Conservation (phyloP, 495 filamentous ascomycete genomes). For the Tuber aestivum region DNA sequence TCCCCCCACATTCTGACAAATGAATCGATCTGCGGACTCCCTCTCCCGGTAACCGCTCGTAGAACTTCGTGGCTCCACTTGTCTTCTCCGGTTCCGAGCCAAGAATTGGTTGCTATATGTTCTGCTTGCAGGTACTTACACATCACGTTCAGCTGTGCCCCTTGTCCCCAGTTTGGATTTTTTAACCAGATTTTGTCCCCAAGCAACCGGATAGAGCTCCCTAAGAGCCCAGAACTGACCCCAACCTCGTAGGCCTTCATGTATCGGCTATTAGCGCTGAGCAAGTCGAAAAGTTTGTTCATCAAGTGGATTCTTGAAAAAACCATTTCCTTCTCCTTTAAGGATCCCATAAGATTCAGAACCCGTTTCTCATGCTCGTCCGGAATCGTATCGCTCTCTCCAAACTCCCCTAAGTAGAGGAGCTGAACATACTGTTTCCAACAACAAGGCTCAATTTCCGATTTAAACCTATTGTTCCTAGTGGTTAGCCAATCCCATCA, state of each 20-base stretch:
- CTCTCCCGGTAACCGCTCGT: neutral
- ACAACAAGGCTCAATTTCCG: constrained; percentile 15
- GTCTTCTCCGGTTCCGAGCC: neutral
- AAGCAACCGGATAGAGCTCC: constrained; percentile 11
- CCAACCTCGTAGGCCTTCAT: constrained; percentile 19
- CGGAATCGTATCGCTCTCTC: neutral
- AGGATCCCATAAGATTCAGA: neutral
- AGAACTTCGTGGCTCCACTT: neutral
- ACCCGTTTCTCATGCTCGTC: neutral
- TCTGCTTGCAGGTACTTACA: constrained; percentile 14
- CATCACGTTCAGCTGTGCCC: neutral
- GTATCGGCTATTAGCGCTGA: neutral
- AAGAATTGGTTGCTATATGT: neutral
- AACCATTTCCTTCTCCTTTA: neutral
- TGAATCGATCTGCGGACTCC: neutral
- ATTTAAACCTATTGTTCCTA: neutral
- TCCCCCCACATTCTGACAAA: neutral
- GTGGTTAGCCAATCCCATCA: neutral
- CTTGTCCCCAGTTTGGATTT: neutral
- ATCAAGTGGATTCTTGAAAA: constrained; percentile 18
- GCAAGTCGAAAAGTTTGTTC: constrained; percentile 18
- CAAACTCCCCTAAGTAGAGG: constrained; percentile 3
- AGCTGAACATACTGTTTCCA: constrained; percentile 18
- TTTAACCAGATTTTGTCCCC: neutral
- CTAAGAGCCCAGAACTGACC: constrained; percentile 11